phyloP scores from a whole-genome alignment of 805 yeast genomes.

The Yarrowia sp. region DNA sequence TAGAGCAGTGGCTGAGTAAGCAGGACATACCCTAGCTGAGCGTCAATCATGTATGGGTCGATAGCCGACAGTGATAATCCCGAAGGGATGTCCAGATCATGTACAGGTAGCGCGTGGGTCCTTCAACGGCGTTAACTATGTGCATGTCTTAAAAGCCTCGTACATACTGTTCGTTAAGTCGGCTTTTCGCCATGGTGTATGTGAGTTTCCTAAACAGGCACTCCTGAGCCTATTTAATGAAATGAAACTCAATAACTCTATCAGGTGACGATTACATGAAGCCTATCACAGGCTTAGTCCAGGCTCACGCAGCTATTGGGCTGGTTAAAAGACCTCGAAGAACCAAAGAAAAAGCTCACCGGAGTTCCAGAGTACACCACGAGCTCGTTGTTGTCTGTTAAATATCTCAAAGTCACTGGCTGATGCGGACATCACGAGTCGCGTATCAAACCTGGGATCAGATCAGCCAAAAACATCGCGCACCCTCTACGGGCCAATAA shows the following conservation, averaged over 20 bases:
- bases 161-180: slow-evolving; percentile 9
- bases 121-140: slow-evolving; percentile 11
- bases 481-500: too few relatives aligned
- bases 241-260: slow-evolving; percentile 20
- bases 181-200: slow-evolving; percentile 16
- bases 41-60: not conserved
- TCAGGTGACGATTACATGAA: slow-evolving; percentile 19
- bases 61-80: slow-evolving; percentile 1
- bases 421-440: too few relatives aligned
- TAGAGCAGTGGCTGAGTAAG: too few relatives aligned
- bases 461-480: too few relatives aligned
- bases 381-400: too few relatives aligned
- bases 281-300: not conserved
- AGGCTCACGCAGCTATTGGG: not conserved
- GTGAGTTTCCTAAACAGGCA: slow-evolving; percentile 11
- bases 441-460: too few relatives aligned
- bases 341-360: too few relatives aligned
- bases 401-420: too few relatives aligned
- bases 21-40: not conserved
- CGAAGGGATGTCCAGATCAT: not conserved
- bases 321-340: too few relatives aligned
- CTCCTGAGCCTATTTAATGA: slow-evolving; percentile 9
- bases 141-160: slow-evolving; percentile 16
- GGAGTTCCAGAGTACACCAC: too few relatives aligned
- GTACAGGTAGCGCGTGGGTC: slow-evolving; percentile 8